Base-by-base conservation (phyloP, 2,329 filamentous ascomycete species). In the Fusarium sp. region DNA sequence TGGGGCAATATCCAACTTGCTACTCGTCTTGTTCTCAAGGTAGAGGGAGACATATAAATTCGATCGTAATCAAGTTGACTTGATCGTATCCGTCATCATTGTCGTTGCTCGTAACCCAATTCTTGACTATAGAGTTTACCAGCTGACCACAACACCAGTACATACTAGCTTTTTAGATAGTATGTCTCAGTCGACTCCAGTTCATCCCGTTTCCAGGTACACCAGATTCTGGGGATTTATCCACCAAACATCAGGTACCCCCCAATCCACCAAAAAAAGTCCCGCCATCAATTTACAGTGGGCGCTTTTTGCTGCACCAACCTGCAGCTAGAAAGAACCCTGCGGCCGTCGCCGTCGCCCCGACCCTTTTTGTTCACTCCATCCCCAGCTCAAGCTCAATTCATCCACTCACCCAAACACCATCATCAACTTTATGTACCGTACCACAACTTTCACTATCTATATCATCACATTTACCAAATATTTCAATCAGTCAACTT, bases 211-310 rank as follows among this genome's bases (percentile, higher is more conserved):
- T 33, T 36, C 26, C 39, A 38, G 50, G 30, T 68, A 70, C 67
- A 42, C 57, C 39, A 36, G n/a, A 41, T 36, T 33, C 50, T 18
- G n/a, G 24, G 39, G 18, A 57, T 57, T 42, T 22, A 56, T 24
- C 58, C 56, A 38, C 44, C 39, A 72, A 60, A 51, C 24, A 22
- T 39, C 15, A 71, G 51, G 69, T 72, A 56, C 44, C n/a, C n/a
- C 20, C n/a, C 31, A 39, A 13, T 35, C 42, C 51, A n/a, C 47
- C 24, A 47, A 39, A 35, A 45, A 39, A 51, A 42, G 65, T 57
- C 65, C 70, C 61, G 67, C 70, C 61, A 70, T 72, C 70, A 66
- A 71, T 73, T 73, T 73, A 73, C 66, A 56, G 44, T 56, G 64
- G 51, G 31, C 44, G 68, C 36, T 44, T 50, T 54, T 30, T 53